phyloP scores from a whole-genome alignment of 2,329 filamentous ascomycete genomes.

The Clarireedia sp. region DNA sequence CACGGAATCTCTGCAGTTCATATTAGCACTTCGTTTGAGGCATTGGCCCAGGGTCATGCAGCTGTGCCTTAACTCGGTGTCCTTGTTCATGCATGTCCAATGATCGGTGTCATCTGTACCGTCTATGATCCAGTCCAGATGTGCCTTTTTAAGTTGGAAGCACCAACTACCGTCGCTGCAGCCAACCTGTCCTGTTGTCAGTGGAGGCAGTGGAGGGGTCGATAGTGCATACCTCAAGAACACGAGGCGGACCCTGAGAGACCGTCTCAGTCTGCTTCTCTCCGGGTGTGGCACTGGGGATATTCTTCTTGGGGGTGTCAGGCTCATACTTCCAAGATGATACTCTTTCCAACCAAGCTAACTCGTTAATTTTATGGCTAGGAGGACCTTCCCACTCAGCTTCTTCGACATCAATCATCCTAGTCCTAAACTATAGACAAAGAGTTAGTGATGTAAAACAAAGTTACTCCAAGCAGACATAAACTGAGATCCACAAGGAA shows the following conservation, averaged over 20 bases:
- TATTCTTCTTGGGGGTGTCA: not conserved
- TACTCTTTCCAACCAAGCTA: constrained; percentile 6
- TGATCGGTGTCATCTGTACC: constrained; percentile 27
- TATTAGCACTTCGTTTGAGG: not conserved
- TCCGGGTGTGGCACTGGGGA: not conserved
- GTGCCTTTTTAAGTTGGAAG: constrained; percentile 21
- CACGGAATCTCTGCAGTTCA: constrained; percentile 22
- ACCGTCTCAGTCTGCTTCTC: constrained; percentile 8
- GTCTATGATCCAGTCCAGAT: constrained; percentile 26
- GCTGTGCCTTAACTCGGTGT: constrained; percentile 14
- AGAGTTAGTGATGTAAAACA: not conserved
- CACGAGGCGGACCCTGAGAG: constrained; percentile 18
- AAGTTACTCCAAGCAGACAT: too few relatives aligned
- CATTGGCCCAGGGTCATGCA: not conserved
- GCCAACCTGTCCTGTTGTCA: constrained; percentile 14
- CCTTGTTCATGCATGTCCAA: constrained; percentile 20
- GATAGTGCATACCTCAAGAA: constrained; percentile 18
- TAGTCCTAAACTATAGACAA: constrained; percentile 16
- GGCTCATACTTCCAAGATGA: constrained; percentile 23
- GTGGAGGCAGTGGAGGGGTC: not conserved
- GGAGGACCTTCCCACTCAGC: not conserved
- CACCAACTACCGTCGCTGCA: constrained; percentile 27
- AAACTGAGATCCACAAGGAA: too few relatives aligned
- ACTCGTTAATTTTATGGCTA: not conserved
- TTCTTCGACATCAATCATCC: constrained; percentile 16